phyloP scores from a whole-genome alignment of 2,329 filamentous ascomycete genomes.

The Xylaria sp. region DNA sequence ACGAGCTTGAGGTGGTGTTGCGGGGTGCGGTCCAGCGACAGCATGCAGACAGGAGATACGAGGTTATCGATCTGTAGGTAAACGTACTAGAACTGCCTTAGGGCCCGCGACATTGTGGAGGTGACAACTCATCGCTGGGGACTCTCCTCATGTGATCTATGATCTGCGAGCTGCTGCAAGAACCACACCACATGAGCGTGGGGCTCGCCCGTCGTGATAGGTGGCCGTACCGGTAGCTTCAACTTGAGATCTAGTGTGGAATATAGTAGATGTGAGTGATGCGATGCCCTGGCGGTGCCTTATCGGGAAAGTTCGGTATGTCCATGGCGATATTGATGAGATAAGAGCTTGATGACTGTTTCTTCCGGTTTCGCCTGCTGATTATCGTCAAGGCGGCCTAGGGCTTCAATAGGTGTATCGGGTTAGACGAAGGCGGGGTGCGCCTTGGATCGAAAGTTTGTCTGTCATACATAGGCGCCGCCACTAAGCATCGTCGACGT shows the following conservation, averaged over 20 bases:
- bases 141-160: slow-evolving; percentile 41
- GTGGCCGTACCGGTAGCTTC: slow-evolving; percentile 28
- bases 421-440: slow-evolving; percentile 23
- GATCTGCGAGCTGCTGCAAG: slow-evolving; percentile 38
- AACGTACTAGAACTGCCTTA: slow-evolving; percentile 21
- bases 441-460: slow-evolving; percentile 2
- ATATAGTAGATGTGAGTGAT: slow-evolving; percentile 3
- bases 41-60: slow-evolving; percentile 33
- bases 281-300: slow-evolving; percentile 12
- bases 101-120: slow-evolving; percentile 35
- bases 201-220: slow-evolving; percentile 29
- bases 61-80: slow-evolving; percentile 30
- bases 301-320: slow-evolving; percentile 2
- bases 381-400: background rate
- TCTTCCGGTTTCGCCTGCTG: background rate
- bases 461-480: slow-evolving; percentile 5
- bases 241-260: slow-evolving; percentile 15
- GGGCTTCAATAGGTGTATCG: background rate
- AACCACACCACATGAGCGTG: slow-evolving; percentile 36
- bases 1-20: slow-evolving; percentile 23
- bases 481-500: slow-evolving; percentile 21
- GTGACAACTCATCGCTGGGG: slow-evolving; percentile 39
- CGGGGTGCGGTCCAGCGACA: slow-evolving; percentile 31
- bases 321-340: slow-evolving; percentile 19
- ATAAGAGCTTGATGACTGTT: slow-evolving; percentile 2